Conservation (phyloP, 192 early-diverging fungal genomes). For the Backusella australiensis region DNA sequence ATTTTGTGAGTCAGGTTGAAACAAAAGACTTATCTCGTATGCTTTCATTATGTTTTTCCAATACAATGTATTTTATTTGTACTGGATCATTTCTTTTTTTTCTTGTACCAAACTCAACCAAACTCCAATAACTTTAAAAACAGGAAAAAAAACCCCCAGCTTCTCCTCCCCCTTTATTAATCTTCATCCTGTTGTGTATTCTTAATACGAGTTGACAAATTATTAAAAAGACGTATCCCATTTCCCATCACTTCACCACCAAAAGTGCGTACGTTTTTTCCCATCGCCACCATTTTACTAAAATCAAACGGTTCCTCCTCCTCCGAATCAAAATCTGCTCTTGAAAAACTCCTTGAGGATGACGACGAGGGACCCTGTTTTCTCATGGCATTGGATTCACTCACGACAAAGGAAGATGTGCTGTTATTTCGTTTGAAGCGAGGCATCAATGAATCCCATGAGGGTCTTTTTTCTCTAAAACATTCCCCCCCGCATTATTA, state of each 20-base stretch:
- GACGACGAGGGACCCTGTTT: background rate
- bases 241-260: constrained; percentile 29
- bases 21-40: too few relatives aligned
- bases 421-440: background rate
- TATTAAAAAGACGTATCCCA: constrained; percentile 29
- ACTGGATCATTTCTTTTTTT: too few relatives aligned
- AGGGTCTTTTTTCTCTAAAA: background rate
- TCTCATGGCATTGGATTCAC: background rate
- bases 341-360: background rate
- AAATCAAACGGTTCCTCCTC: constrained; percentile 29
- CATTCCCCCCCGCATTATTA: background rate
- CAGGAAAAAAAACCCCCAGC: background rate
- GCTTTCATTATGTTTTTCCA: too few relatives aligned
- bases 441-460: background rate
- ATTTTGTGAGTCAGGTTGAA: too few relatives aligned
- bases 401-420: background rate
- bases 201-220: constrained; percentile 25
- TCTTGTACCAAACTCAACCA: too few relatives aligned
- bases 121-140: too few relatives aligned
- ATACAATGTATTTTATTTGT: too few relatives aligned
- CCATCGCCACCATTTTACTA: constrained; percentile 33
- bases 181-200: background rate
- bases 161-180: background rate
- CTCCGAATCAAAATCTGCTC: background rate
- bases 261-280: constrained; percentile 28